Percentiles rank a stretch among this genome's conserved stretches.
Evolutionary conservation across 495 filamentous ascomycete genomes (phyloP).

Genomic region (Tricharina praecox): DNA sequence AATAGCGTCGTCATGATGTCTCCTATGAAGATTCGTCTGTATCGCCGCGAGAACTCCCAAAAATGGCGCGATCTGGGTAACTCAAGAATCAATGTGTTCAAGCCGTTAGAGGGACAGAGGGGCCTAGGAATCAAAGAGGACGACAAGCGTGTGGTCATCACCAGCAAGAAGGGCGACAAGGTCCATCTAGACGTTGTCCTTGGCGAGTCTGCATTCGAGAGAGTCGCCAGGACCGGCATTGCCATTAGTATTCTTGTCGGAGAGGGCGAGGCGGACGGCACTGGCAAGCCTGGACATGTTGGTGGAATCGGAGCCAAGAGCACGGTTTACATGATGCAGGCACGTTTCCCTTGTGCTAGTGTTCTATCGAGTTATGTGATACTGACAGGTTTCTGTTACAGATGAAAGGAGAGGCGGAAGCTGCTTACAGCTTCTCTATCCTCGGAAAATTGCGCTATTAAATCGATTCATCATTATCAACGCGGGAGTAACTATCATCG

Average conservation of each 20-base stretch:
- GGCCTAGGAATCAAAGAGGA: conserved; percentile 34
- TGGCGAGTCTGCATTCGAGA: conserved; percentile 66
- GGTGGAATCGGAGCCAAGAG: conserved; percentile 57
- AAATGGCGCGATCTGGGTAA: conserved; percentile 86
- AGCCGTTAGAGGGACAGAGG: conserved; percentile 36
- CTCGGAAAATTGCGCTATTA: conserved; percentile 44
- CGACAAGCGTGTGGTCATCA: conserved; percentile 75
- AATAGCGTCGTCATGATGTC: conserved; percentile 6
- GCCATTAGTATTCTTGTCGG: conserved; percentile 78
- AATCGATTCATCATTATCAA: background rate
- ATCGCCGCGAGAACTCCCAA: conserved; percentile 53
- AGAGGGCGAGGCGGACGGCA: conserved; percentile 48
- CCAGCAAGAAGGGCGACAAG: conserved; percentile 46
- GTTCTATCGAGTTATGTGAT: background rate
- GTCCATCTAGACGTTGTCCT: conserved; percentile 70
- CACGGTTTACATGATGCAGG: conserved; percentile 27
- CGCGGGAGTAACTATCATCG: too few relatives aligned
- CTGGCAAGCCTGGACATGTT: conserved; percentile 44
- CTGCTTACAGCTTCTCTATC: conserved; percentile 44
- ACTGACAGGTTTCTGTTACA: conserved; percentile 10
- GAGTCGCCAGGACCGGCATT: conserved; percentile 66
- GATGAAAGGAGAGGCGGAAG: conserved; percentile 46
- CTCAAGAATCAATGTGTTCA: conserved; percentile 64
- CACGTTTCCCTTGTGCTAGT: conserved; percentile 10
- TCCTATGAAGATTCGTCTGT: conserved; percentile 59